Evolutionary conservation across 2,329 filamentous ascomycete species (phyloP).

Genomic region (Periconia sp.): DNA sequence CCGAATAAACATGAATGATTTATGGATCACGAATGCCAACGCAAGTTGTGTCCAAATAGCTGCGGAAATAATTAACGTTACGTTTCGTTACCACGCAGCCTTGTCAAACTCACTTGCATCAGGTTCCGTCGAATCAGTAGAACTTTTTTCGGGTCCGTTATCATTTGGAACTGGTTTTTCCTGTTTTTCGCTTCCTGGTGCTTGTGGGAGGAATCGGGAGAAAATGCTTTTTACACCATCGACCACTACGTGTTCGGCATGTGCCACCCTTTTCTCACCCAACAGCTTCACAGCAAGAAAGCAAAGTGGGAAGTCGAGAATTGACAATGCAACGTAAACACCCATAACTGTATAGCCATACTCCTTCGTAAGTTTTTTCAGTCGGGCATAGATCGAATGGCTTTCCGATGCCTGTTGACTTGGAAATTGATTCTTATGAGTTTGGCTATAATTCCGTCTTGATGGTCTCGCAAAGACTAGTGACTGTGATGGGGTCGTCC

Average conservation of each 20-base stretch:
- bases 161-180: constrained; percentile 36
- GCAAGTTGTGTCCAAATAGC: constrained; percentile 78
- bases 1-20: constrained; percentile 89
- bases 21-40: constrained; percentile 91
- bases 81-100: constrained; percentile 59
- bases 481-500: no score
- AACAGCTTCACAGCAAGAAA: constrained; percentile 79
- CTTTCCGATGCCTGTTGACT: constrained; percentile 28
- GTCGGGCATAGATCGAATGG: constrained; percentile 59
- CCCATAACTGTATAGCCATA: constrained; percentile 89
- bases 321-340: constrained; percentile 79
- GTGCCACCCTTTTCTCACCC: constrained; percentile 82
- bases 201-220: constrained; percentile 47
- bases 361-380: constrained; percentile 81
- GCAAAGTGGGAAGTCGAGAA: constrained; percentile 89
- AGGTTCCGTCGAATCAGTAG: constrained; percentile 13
- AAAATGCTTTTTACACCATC: constrained; percentile 59
- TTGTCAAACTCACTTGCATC: constrained; percentile 60
- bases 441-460: not conserved
- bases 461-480: not conserved
- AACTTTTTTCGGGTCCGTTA: constrained; percentile 31
- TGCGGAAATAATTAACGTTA: constrained; percentile 50
- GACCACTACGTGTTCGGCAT: constrained; percentile 64
- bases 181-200: constrained; percentile 43
- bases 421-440: constrained; percentile 16